phyloP scores from a whole-genome alignment of 1,284 basidiomycete genomes.

The Megacollybia platyphylla region DNA sequence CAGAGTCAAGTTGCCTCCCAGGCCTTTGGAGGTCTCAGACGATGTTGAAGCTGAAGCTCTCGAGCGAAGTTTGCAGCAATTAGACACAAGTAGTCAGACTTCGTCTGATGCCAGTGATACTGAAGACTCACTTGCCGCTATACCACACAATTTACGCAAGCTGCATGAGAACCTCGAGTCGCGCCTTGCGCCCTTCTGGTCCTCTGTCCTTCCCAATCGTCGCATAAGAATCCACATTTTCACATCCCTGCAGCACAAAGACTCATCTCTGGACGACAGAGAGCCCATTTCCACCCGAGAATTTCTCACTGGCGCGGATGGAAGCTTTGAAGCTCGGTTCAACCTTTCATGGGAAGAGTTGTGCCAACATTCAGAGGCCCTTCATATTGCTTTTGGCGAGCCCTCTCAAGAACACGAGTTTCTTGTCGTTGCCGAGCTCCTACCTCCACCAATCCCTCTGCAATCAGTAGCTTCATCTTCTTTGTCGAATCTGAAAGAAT shows the following conservation, averaged over 20 bases:
- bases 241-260: constrained; percentile 13
- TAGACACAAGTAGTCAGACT: constrained; percentile 8
- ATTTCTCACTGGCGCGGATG: constrained; percentile 49
- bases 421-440: constrained; percentile 40
- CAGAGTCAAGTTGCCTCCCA: constrained; percentile 37
- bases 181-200: constrained; percentile 71
- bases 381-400: constrained; percentile 48
- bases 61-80: constrained; percentile 28
- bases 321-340: constrained; percentile 57
- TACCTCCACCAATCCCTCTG: constrained; percentile 17
- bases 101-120: neutral
- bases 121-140: constrained; percentile 3
- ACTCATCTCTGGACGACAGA: constrained; percentile 12
- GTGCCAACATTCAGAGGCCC: constrained; percentile 41
- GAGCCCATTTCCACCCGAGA: constrained; percentile 34
- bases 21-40: constrained; percentile 45
- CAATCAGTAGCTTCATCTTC: constrained; percentile 8
- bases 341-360: constrained; percentile 57
- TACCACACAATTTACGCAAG: constrained; percentile 21
- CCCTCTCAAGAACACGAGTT: constrained; percentile 38
- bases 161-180: constrained; percentile 64
- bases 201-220: constrained; percentile 49
- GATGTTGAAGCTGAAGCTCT: constrained; percentile 41
- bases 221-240: constrained; percentile 45
- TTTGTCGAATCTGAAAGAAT: neutral